phyloP scores from a whole-genome alignment of 768 basidiomycete genomes.

The Symmetrospora coprosmae region DNA sequence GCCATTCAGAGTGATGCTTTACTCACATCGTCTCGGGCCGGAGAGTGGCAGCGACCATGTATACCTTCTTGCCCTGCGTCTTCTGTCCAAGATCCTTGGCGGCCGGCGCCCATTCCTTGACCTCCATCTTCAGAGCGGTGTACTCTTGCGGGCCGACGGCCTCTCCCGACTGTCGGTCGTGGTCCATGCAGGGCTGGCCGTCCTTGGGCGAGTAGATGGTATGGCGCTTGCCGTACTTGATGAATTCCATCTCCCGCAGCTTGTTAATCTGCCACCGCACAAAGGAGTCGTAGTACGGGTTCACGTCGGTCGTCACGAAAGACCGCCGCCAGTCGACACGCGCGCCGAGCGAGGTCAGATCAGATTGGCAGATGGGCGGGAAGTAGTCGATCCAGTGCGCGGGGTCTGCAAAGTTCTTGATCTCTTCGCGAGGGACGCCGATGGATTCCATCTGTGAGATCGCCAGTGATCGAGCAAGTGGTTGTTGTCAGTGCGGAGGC shows the following conservation, averaged over 20 bases:
- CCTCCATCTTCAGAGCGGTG: conserved; percentile 85
- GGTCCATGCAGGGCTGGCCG: conserved; percentile 99
- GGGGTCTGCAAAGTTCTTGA: conserved; percentile 96
- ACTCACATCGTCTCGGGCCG: conserved; percentile 89
- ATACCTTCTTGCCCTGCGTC: conserved; percentile 55
- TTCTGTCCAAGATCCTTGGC: conserved; percentile 44
- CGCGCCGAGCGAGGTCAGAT: conserved; percentile 76
- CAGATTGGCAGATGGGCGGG: conserved; percentile 77
- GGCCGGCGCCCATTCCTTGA: conserved; percentile 64
- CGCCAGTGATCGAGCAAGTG: no score
- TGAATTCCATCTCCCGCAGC: conserved; percentile 67
- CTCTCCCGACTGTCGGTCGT: conserved; percentile 90
- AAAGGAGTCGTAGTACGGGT: conserved; percentile 94
- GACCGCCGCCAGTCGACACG: conserved; percentile 93
- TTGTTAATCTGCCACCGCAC: conserved; percentile 98
- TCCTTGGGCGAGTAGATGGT: conserved; percentile 98
- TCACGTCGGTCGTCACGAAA: conserved; percentile 85
- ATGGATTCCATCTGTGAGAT: conserved; percentile 24
- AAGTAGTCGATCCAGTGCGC: conserved; percentile 82
- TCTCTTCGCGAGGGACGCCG: conserved; percentile 68
- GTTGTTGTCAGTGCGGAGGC: no score
- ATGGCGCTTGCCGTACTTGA: conserved; percentile 96
- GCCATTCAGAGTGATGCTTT: background rate
- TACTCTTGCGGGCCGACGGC: conserved; percentile 91
- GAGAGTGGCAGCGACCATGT: conserved; percentile 85